These are phyloP conservation scores for Ogataea hybrid DNA, from an alignment of 1,139 yeast species.

Conservation along the genomic window DNA sequence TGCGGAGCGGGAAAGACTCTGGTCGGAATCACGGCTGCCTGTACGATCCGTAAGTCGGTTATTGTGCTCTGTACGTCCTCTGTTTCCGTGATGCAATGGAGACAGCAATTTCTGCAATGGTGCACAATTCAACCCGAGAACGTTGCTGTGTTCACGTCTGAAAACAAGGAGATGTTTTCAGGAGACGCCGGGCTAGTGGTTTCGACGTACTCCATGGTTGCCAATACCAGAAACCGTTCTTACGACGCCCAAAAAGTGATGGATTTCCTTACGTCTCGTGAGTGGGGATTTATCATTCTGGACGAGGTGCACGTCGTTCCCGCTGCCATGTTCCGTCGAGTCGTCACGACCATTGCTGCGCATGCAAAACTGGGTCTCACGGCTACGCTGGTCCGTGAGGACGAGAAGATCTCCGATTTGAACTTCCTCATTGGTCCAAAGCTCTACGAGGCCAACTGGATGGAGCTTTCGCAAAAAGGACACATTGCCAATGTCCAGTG, in stretches of 20 bases:
- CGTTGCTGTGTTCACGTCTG: slow-evolving; percentile 97
- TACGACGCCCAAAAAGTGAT: slow-evolving; percentile 98
- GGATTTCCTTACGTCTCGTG: slow-evolving; percentile 95
- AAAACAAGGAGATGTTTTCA: slow-evolving; percentile 92
- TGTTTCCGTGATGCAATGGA: slow-evolving; percentile 99
- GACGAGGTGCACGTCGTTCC: slow-evolving; percentile 99
- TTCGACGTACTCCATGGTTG: slow-evolving; percentile 98
- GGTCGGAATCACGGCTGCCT: slow-evolving; percentile 98
- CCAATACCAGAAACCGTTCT: slow-evolving; percentile 93
- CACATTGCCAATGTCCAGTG: slow-evolving; percentile 99
- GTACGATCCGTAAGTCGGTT: slow-evolving; percentile 92
- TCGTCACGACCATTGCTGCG: slow-evolving; percentile 96
- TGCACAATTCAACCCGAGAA: slow-evolving; percentile 97
- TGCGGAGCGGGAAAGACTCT: slow-evolving; percentile 99
- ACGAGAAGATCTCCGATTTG: slow-evolving; percentile 95
- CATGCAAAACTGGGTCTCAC: slow-evolving; percentile 97
- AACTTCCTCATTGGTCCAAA: slow-evolving; percentile 98
- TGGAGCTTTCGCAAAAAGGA: slow-evolving; percentile 98
- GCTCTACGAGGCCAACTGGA: slow-evolving; percentile 98
- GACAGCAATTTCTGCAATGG: slow-evolving; percentile 98
- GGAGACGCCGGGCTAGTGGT: slow-evolving; percentile 97
- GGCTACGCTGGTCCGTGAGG: slow-evolving; percentile 97
- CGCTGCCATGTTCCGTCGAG: slow-evolving; percentile 98
- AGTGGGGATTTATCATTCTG: slow-evolving; percentile 97
- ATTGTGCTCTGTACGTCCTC: slow-evolving; percentile 97